phyloP scores from a whole-genome alignment of 176 grass and related monocot genomes.

The Saccharum officinarum region DNA sequence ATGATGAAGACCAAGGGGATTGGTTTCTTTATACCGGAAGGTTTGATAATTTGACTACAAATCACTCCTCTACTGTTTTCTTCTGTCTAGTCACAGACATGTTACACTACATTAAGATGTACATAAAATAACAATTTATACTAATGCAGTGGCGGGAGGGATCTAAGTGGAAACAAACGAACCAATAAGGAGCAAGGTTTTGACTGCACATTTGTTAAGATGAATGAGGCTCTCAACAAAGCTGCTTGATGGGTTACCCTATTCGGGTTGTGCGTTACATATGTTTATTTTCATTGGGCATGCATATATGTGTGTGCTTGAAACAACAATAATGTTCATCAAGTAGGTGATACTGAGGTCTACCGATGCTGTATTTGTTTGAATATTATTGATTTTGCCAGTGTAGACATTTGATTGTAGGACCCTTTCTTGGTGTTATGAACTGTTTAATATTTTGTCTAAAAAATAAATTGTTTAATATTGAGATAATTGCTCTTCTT shows the following conservation, averaged over 20 bases:
- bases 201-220: conserved; percentile 86
- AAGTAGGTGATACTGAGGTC: not conserved
- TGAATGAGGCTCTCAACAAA: conserved; percentile 61
- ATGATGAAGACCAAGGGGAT: conserved; percentile 71
- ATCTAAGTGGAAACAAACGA: conserved; percentile 86
- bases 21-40: conserved; percentile 94
- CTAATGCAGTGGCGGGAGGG: conserved; percentile 70
- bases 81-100: not conserved
- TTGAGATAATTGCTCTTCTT: no score
- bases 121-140: conserved; percentile 18
- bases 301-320: not conserved
- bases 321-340: no score
- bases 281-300: not conserved
- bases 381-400: not conserved
- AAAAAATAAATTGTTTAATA: no score
- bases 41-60: conserved; percentile 27
- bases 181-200: conserved; percentile 89
- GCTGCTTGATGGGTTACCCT: conserved; percentile 55
- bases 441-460: no score
- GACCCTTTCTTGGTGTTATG: not conserved
- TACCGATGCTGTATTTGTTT: no score
- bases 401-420: not conserved
- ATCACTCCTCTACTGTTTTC: not conserved
- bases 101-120: not conserved
- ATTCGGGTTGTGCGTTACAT: conserved; percentile 52